Base-by-base conservation (phyloP, 169 alveolate genomes). In the Ichthyophthirius multifiliis region DNA sequence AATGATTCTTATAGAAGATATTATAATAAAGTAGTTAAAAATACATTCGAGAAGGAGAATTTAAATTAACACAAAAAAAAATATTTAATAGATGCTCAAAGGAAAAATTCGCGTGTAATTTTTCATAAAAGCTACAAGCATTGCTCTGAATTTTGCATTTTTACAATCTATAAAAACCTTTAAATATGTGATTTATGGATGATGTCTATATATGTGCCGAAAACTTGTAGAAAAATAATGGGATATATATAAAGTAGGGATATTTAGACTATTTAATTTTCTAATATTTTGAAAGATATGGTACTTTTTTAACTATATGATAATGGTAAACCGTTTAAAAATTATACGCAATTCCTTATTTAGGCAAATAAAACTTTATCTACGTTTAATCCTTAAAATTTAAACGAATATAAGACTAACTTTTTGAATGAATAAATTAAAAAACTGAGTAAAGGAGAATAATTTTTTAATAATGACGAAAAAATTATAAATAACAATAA, bases 151-250 rank as follows among this genome's bases (percentile, higher is more conserved):
- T 55, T 27, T 55, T 55, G 23, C 31, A 55, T 55, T 1, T 27
- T 55, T 34, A 55, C 71, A 1, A 5, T 55, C 1, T 27, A 55
- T 10, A 55, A 55, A 7, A 55, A 39, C 5, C 31, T 55, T n/a
- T 34, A 27, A 13, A 27, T 55, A 27, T 27, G 5, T 1, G 76
- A 78, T 43, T 74, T 78, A 37, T 65, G 84, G 84, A 78, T 65
- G 37, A n/a, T 78, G 5, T 30, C 32, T 31, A 78, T 78, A 4
- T 78, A 78, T 45, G 71, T 78, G 5, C 84, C 84, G 1, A 78
- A 78, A 55, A 78, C 84, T 30, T 43, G 79, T 10, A 78, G 79
- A 44, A 63, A 67, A 31, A 35, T 78, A 13, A 44, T 64, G 46
- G 84, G 79, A 30, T 55, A 74, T 18, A 78, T 78, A 9, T 7